Evolutionary conservation across 2,329 filamentous ascomycete species (phyloP), one percentile per base, ranked within the genome.

Genomic region (Fusarium buharicum): DNA sequence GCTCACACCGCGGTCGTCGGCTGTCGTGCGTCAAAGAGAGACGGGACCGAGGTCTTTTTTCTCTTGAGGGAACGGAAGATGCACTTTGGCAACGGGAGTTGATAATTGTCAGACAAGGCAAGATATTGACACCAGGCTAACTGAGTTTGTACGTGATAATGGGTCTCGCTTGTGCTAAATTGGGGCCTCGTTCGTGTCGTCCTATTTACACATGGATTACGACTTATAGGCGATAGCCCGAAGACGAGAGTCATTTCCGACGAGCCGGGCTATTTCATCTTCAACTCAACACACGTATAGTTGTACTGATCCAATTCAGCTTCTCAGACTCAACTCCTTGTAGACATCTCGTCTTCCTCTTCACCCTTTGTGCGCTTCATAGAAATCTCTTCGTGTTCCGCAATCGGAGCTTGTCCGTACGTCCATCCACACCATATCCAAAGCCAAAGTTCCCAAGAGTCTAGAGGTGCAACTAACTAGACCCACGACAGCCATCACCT

Each of bases 1-100:
- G 22, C 45, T 57, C 38, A 54, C 52, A 43, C 67, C 65, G 63
- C 67, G 67, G 67, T 63, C 56, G 47, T 69, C 67, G 67, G 67
- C 67, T 69, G 54, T 63, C 30, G 44, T 44, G 55, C 44, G 39
- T 57, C 46, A 38, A 56, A 41, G 41, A 56, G 39, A 59, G 38
- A 14, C 11, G 6, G 36, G 45, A 59, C 67, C 67, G 61, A 66
- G 67, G 67, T 70, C 64, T 51, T 54, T 64, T 59, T 50, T 54
- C 30, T 24, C 45, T 22, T 11, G 37, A 50, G 67, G 59, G 50
- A 63, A 52, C 22, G 22, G 22, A 22, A 27, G 43, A 40, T 34
- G 14, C 11, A 22, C 22, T 16, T 22, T 30, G 27, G 16, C 40
- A 50, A 46, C 30, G 46, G 47, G 47, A 41, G 44, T 58, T 48